Base-by-base conservation (phyloP, 2,329 filamentous ascomycete genomes). In the Rhynchosporium secalis region DNA sequence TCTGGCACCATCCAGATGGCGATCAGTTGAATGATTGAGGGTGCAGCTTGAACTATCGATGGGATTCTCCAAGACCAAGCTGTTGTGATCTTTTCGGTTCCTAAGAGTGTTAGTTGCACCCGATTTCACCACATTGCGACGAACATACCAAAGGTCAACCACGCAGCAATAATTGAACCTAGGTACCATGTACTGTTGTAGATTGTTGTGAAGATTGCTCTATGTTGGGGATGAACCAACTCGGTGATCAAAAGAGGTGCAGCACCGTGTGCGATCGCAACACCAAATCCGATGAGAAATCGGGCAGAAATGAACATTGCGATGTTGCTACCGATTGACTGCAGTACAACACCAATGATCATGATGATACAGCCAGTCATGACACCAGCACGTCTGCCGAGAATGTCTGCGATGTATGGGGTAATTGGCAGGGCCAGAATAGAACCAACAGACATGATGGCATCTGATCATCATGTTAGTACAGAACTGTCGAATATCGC, bases 381-480 rank as follows among this genome's bases (percentile, higher is more conserved):
- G 55, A 83, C 76, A 65, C 78, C 79, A 66, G 75, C 72, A 52
- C 78, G 75, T 60, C 81, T 75, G 15, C 81, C 81, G 9, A 79
- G 69, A 38, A 75, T 69, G 75, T 83, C 80, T 33, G 79, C 78
- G 28, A 76, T 75, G 69, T 79, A 82, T 15, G 81, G 79, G 5
- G 78, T 77, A 51, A 80, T 73, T 3, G 79, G 78, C 15, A 82
- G 73, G 52, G 79, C 78, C 12, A 76, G 74, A 38, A 83, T 73
- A 12, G 77, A 79, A 59, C 80, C 81, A 52, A 82, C 75, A 47
- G 78, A 78, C 77, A 81, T 79, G 66, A 81, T 80, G 55, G 75
- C 76, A 55, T 78, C n/a, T 46, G 13, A 43, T 43, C 41, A 43
- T 43, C 13, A 43, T 15, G 10, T 43, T 43, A 43, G 41, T 43